These are phyloP conservation scores for Arachis monticola DNA, from an alignment of 331 rosid genomes.

Conservation along the genomic window DNA sequence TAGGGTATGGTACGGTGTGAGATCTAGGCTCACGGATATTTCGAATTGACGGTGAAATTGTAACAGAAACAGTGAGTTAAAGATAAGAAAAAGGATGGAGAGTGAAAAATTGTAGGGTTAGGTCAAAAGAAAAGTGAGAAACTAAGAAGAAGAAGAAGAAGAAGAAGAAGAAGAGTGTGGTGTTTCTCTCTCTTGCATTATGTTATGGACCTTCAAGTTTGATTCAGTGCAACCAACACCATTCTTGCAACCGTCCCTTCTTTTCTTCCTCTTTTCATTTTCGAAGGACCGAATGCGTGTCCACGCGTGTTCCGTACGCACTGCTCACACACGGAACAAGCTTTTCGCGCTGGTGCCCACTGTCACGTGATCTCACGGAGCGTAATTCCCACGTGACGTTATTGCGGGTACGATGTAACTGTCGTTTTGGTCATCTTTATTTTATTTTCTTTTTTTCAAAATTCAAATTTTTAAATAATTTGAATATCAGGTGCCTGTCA, in stretches of 20 bases:
- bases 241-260: constrained; percentile 32
- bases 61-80: no score
- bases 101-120: constrained; percentile 44
- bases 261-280: background rate
- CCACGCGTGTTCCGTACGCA: constrained; percentile 56
- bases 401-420: constrained; percentile 2
- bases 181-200: constrained; percentile 36
- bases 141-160: background rate
- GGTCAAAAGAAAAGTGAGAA: constrained; percentile 36
- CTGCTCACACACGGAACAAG: constrained; percentile 18
- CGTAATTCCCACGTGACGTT: constrained; percentile 39
- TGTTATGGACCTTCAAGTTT: background rate
- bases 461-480: no score
- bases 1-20: background rate
- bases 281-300: background rate
- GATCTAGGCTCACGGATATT: constrained; percentile 35
- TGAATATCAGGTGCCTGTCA: no score
- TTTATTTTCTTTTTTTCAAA: background rate
- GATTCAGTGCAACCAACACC: constrained; percentile 21
- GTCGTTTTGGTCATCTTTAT: background rate
- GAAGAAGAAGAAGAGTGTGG: constrained; percentile 21
- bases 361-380: constrained; percentile 42
- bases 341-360: constrained; percentile 31
- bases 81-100: background rate
- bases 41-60: background rate